Evolutionary conservation across 257 asterid species (phyloP), one percentile per base, ranked within the genome.

Genomic region (Capsicum chinense): DNA sequence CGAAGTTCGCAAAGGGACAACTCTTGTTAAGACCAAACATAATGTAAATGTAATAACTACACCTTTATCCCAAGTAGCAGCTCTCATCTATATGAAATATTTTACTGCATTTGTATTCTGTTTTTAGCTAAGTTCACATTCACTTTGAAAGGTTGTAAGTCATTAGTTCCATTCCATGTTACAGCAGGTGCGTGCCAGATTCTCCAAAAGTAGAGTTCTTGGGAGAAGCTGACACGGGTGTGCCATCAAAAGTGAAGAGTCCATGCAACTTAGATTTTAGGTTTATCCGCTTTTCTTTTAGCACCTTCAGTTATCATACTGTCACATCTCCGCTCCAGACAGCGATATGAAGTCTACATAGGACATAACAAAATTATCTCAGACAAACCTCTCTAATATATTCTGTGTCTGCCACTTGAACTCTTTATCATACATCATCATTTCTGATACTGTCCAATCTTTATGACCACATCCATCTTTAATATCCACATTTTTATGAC

Each of bases 81-180:
- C 47, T 64, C 7, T 11, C 71, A 6, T 35, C 39, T 66, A 33
- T 12, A 66, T 66, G 47, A 37, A 59, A 5, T 66, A 21, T 10
- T 10, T 33, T 33, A 64, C 42, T 33, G 42, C 71, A 26, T 35
- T 64, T 21, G 5, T 33, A 6, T 66, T 14, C 47, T 12, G 47
- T 66, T 66, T 64, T 64, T 64, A 26, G 71, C 17, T 64, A 64
- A 33, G 70, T 64, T 64, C 71, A 11, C 44, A 64, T 64, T 12
- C 9, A 21, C 42, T 26, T 64, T 7, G 9, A 26, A 26, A 26
- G 44, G 71, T 26, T 2, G 47, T 59, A 33, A 17, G 47, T 66
- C 48, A 33, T 66, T 33, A 33, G 47, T 33, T 66, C 10, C 9
- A n/a, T 0, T 66, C 48, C 48, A 66, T 33, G 73, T 66, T 33